These are phyloP conservation scores for Chalciporus piperatoides DNA, from an alignment of 1,284 basidiomycete species.

Conservation along the genomic window DNA sequence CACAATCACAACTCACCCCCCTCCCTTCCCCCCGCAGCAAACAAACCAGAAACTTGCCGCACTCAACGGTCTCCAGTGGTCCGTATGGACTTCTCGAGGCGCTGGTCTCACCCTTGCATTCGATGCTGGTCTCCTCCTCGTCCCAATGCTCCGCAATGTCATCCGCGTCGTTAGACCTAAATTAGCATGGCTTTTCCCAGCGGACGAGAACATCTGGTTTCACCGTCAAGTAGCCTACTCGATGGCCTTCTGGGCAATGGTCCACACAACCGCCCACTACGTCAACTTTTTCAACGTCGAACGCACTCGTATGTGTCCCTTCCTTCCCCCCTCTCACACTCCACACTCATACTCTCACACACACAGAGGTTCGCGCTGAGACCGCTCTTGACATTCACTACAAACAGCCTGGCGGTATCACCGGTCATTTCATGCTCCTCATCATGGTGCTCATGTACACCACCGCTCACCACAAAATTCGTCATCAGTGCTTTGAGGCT, in stretches of 20 bases:
- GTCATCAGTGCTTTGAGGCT: conserved; percentile 82
- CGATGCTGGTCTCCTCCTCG: conserved; percentile 76
- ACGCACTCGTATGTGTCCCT: conserved; percentile 56
- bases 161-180: conserved; percentile 77
- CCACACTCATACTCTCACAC: neutral
- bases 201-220: conserved; percentile 91
- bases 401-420: conserved; percentile 79
- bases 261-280: conserved; percentile 88
- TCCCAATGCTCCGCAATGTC: conserved; percentile 84
- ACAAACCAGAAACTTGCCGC: conserved; percentile 61
- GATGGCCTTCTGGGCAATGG: conserved; percentile 82
- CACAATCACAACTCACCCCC: neutral
- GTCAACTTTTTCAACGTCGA: conserved; percentile 89
- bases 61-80: conserved; percentile 73
- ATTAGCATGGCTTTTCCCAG: conserved; percentile 74
- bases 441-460: conserved; percentile 86
- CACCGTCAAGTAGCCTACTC: conserved; percentile 89
- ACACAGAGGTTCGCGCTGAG: conserved; percentile 70
- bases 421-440: conserved; percentile 87
- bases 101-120: conserved; percentile 84
- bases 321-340: conserved; percentile 3
- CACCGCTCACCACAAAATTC: conserved; percentile 79
- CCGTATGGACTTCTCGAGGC: conserved; percentile 83
- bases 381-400: conserved; percentile 81
- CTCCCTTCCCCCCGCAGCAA: conserved; percentile 40